phyloP scores from a whole-genome alignment of 2,329 filamentous ascomycete species.

The Dothidotthia symphoricarpi region DNA sequence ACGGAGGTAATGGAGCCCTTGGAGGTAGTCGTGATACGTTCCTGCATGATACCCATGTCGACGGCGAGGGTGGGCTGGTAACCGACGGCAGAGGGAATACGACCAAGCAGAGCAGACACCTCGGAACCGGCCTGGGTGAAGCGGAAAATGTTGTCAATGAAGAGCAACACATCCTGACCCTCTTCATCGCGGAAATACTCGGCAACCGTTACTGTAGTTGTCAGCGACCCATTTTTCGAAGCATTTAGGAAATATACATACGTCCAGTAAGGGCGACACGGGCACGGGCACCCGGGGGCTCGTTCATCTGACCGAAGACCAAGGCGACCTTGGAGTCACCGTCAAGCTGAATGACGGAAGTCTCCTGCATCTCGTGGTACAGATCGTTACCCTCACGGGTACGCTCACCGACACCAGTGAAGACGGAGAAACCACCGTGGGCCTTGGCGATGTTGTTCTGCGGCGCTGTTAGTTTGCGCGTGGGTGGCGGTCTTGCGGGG shows the following conservation, averaged over 20 bases:
- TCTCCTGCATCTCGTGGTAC: slow-evolving; percentile 99
- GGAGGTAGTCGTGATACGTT: slow-evolving; percentile 99
- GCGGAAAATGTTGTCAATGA: slow-evolving; percentile 99
- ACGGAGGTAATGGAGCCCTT: slow-evolving; percentile 99
- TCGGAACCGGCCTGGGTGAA: slow-evolving; percentile 99
- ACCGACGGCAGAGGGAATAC: slow-evolving; percentile 99
- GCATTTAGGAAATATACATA: slow-evolving; percentile 22
- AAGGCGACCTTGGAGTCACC: slow-evolving; percentile 99
- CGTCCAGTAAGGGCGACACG: slow-evolving; percentile 99
- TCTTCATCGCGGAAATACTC: slow-evolving; percentile 81
- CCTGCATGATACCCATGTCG: slow-evolving; percentile 66
- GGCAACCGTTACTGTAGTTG: slow-evolving; percentile 68
- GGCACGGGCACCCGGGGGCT: slow-evolving; percentile 98
- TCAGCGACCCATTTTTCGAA: too few relatives aligned
- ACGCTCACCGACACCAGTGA: slow-evolving; percentile 99
- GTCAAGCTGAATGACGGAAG: slow-evolving; percentile 97
- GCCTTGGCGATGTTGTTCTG: slow-evolving; percentile 99
- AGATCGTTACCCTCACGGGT: slow-evolving; percentile 99
- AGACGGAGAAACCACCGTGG: slow-evolving; percentile 99
- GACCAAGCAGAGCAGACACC: slow-evolving; percentile 97
- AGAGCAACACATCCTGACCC: slow-evolving; percentile 96
- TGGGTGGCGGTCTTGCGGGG: not conserved
- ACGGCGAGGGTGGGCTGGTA: slow-evolving; percentile 60
- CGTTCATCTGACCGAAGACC: slow-evolving; percentile 99
- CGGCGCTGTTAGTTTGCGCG: slow-evolving; percentile 23